Conservation (phyloP, 202 grass and related monocot species). For the Panicum virgatum region DNA sequence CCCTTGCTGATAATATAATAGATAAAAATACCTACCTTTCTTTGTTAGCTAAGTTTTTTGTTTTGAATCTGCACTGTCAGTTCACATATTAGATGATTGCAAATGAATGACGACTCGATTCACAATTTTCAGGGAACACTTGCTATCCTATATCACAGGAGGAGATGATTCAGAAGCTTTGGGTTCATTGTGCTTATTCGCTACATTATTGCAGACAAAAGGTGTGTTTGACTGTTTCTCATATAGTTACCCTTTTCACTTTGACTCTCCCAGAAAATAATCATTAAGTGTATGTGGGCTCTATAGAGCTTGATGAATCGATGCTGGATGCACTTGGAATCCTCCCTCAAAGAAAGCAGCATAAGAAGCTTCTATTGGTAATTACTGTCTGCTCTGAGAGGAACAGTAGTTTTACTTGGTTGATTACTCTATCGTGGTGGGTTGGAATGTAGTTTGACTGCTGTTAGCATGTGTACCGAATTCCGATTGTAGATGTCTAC, state of each 20-base stretch:
- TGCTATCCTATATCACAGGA: constrained; percentile 69
- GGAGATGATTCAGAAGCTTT: constrained; percentile 83
- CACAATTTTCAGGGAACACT: constrained; percentile 73
- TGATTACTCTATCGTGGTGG: constrained; percentile 20
- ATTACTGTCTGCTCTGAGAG: constrained; percentile 33
- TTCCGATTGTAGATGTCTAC: constrained; percentile 7
- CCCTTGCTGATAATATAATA: not conserved
- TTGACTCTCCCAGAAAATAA: constrained; percentile 24
- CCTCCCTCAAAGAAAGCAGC: constrained; percentile 98
- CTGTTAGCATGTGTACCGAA: not conserved
- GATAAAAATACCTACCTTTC: not conserved
- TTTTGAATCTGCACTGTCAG: not conserved
- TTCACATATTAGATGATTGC: constrained; percentile 26
- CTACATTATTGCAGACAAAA: constrained; percentile 98
- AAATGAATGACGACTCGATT: constrained; percentile 19
- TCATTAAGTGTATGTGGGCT: constrained; percentile 25
- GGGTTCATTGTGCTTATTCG: constrained; percentile 89
- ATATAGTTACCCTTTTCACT: constrained; percentile 26
- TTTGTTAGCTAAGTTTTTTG: not conserved
- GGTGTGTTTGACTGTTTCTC: constrained; percentile 50
- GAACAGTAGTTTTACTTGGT: constrained; percentile 18
- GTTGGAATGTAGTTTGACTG: constrained; percentile 1
- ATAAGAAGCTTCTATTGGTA: constrained; percentile 96
- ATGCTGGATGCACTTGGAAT: constrained; percentile 99
- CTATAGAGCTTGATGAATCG: constrained; percentile 95